Evolutionary conservation across 2,329 filamentous ascomycete species (phyloP).

Genomic region (Nigrospora osmanthi): DNA sequence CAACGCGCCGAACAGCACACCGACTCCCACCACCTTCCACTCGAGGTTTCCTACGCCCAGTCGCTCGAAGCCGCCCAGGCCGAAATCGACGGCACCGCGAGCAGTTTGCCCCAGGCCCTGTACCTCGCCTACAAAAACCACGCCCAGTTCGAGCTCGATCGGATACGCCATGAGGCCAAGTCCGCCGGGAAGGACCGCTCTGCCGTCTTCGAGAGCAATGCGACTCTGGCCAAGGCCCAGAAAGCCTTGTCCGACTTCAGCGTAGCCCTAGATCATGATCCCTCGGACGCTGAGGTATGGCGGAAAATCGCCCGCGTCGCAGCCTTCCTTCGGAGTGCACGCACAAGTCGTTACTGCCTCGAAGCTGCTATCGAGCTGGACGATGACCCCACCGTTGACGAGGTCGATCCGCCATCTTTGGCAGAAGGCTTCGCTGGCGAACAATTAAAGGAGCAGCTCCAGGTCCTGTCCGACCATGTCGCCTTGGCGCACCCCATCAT

Average conservation of each 20-base stretch:
- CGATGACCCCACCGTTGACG: constrained; percentile 55
- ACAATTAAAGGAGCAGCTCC: constrained; percentile 48
- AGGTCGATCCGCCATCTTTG: constrained; percentile 55
- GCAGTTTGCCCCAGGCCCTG: constrained; percentile 78
- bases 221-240: constrained; percentile 27
- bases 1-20: constrained; percentile 57
- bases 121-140: constrained; percentile 95
- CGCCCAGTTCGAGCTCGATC: constrained; percentile 84
- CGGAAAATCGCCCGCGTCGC: constrained; percentile 50
- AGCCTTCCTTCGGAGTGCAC: constrained; percentile 46
- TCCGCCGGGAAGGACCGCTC: constrained; percentile 13
- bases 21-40: constrained; percentile 34
- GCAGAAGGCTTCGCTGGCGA: constrained; percentile 57
- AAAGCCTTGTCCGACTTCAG: constrained; percentile 49
- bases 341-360: constrained; percentile 53
- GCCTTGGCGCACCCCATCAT: constrained; percentile 54
- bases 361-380: constrained; percentile 61
- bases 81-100: constrained; percentile 66
- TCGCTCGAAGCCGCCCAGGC: constrained; percentile 49
- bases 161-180: constrained; percentile 45
- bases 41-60: constrained; percentile 39
- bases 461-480: constrained; percentile 45
- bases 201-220: constrained; percentile 27
- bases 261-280: constrained; percentile 54
- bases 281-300: constrained; percentile 62